Base-by-base conservation (phyloP, 768 basidiomycete species). In the Xerocomus potaroensis region DNA sequence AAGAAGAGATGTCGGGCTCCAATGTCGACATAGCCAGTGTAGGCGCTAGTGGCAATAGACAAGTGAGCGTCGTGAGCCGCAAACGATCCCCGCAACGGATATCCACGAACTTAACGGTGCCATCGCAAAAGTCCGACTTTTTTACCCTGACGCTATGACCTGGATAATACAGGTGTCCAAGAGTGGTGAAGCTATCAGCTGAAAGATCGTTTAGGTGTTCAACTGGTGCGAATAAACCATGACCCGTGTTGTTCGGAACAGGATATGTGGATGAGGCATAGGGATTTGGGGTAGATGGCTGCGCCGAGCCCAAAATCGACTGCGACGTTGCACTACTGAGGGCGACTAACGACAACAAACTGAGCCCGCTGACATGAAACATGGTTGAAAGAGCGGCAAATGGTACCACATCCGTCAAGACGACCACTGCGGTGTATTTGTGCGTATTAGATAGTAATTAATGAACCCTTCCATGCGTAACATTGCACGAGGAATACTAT, bases 11-110 rank as follows among this genome's bases (percentile, higher is more conserved):
- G 82, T 45, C 80, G 76, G 18, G 80, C 79, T 57, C 79, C 69
- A 36, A 82, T 72, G 49, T 84, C 83, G 44, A 85, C 81, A 53
- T 84, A 84, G 9, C 83, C 83, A 0, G 81, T 82, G 58, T 80
- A 85, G 1, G 74, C 66, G 16, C 79, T 82, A 26, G 23, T 30
- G 26, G 22, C 8, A 8, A 16, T n/a, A 30, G 11, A 10, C 12
- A 11, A 1, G 14, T 34, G 47, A 37, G 26, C 26, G 6, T 27
- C 3, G 6, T 50, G 22, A 48, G 19, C 46, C 4, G 41, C 21
- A 21, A 8, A 21, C 4, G 19, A 31, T 8, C 15, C 7, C 7
- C 5, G 24, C n/a, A 32, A 35, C 26, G 19, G 23, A 10, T 37
- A 18, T 3, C 27, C 24, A 45, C 65, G 32, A 8, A 73, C 72